Evolutionary conservation across 2,329 filamentous ascomycete genomes (phyloP), one percentile per base, ranked within the genome.

Genomic region (Grosmannia clavigera): DNA sequence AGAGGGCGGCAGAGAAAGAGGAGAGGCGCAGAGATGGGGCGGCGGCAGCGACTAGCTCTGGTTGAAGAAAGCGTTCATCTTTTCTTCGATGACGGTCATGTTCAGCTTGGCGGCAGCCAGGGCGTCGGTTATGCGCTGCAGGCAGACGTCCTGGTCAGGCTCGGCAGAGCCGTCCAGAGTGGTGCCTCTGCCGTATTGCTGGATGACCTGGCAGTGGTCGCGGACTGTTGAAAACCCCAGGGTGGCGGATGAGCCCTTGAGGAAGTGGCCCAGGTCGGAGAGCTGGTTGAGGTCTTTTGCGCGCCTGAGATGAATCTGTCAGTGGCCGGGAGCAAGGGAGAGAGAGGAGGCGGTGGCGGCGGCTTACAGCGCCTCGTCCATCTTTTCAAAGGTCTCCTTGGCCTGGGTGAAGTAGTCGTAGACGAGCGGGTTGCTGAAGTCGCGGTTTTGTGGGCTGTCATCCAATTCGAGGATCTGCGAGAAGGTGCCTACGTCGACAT

Each of bases 391-490:
- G 0, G 92, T 97, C 66, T 83, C 81, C 66, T 91, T 82, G 46
- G 91, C 92, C 75, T 99, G 94, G 22, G 90, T 85, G 67, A 97
- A 95, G 77, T 96, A 99, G 63, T 90, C 90, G 70, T 84, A 87
- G 56, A 97, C 92, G 65, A 99, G 92, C 62, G 87, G 86, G 67
- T 80, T 83, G 75, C 88, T 95, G 78, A 97, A 97, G 56, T 96
- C 90, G 67, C 85, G 81, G 64, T 92, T 88, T 12, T 85, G 83
- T 66, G 89, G 87, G 65, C 89, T 88, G 65, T 97, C 94, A 72
- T 99, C 94, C 92, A 99, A 96, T 74, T 97, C 94, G 64, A 97
- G 83, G 71, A 99, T 97, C 78, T 97, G 94, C 68, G 86, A 85
- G 68, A 99, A 99, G 60, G 91, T 95, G 60, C 74, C 71, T 63